phyloP scores from a whole-genome alignment of 352 stramenopile genomes.

The Saprolegnia parasitica region DNA sequence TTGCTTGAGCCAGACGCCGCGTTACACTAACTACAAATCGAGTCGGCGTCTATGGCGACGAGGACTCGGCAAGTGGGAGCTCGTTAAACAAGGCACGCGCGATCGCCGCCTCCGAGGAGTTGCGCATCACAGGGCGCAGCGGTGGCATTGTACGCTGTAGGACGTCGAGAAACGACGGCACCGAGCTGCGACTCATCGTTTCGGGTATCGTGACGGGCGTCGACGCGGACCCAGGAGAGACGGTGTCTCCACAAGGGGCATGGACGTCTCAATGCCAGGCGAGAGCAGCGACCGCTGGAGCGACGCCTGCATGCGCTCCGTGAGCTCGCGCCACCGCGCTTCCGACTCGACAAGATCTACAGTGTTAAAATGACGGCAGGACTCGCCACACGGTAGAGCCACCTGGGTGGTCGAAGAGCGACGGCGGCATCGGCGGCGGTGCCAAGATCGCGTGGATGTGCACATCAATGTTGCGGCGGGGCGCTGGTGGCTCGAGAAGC shows the following conservation, averaged over 20 bases:
- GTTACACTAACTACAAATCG: too few species aligned
- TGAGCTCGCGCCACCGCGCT: constrained; percentile 16
- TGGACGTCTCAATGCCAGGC: constrained; percentile 18
- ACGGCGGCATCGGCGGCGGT: constrained; percentile 39
- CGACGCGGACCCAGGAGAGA: neutral
- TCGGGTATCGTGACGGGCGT: neutral
- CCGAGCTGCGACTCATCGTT: neutral
- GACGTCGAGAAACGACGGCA: constrained; percentile 19
- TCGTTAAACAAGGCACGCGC: too few species aligned
- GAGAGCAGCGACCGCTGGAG: constrained; percentile 4
- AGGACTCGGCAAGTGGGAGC: too few species aligned
- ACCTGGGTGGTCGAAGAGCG: neutral
- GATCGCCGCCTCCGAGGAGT: too few species aligned
- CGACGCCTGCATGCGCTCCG: constrained; percentile 11
- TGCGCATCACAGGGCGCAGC: neutral
- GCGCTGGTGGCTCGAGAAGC: neutral
- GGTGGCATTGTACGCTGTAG: constrained; percentile 16
- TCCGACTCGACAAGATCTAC: constrained; percentile 7
- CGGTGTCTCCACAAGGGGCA: constrained; percentile 13
- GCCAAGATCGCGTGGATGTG: constrained; percentile 85
- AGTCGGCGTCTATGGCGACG: too few species aligned
- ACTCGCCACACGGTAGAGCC: too few species aligned
- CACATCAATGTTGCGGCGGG: constrained; percentile 72
- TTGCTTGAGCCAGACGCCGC: too few species aligned
- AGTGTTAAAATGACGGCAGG: too few species aligned